Percentiles rank a stretch among this genome's conserved stretches.
These are phyloP conservation scores for Puya raimondii DNA, from an alignment of 176 grass and related monocot species.

Conservation along the genomic window DNA sequence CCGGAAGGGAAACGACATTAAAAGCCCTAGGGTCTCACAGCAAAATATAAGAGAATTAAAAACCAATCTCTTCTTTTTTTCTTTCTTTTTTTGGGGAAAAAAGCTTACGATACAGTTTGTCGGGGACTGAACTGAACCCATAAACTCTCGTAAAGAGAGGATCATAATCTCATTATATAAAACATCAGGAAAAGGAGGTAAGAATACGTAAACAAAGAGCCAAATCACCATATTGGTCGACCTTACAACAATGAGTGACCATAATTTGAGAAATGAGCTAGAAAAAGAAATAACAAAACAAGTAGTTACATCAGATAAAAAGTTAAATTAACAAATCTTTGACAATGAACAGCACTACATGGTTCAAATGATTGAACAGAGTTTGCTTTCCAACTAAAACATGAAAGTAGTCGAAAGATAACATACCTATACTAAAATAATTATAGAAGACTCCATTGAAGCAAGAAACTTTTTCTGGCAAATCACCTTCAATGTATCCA, in stretches of 20 bases:
- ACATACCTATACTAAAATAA: conserved; percentile 89
- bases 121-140: no score
- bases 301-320: neutral
- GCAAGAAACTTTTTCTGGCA: conserved; percentile 62
- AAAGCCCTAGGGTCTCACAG: neutral
- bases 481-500: conserved; percentile 48
- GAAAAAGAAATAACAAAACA: neutral
- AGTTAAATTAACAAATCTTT: neutral
- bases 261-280: no score
- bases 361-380: neutral
- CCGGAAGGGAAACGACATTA: conserved; percentile 1
- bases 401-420: conserved; percentile 3
- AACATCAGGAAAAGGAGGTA: no score
- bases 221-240: no score
- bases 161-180: neutral
- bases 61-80: no score
- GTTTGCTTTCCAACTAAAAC: neutral
- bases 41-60: neutral
- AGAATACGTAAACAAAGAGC: no score
- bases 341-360: neutral
- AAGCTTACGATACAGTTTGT: no score
- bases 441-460: conserved; percentile 95
- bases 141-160: no score
- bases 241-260: no score
- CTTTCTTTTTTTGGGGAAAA: no score